phyloP scores from a whole-genome alignment of 202 grass and related monocot genomes.

The Brachypodium distachyon region DNA sequence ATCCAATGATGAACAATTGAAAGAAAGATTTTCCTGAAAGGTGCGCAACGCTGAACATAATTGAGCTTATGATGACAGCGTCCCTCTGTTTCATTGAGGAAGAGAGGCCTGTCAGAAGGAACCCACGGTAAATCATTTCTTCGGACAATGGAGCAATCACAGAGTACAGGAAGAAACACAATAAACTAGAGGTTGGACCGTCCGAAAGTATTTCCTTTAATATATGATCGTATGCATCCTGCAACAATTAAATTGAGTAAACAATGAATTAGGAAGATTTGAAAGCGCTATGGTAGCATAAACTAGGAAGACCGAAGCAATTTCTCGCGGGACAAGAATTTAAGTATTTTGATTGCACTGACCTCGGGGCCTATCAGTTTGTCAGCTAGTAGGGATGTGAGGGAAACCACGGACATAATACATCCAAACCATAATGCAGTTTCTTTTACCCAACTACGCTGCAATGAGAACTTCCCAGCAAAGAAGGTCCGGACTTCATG shows the following conservation, averaged over 20 bases:
- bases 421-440: constrained; percentile 39
- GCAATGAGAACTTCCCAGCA: constrained; percentile 20
- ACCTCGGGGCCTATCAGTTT: constrained; percentile 56
- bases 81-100: constrained; percentile 48
- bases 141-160: constrained; percentile 63
- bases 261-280: background rate
- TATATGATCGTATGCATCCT: constrained; percentile 64
- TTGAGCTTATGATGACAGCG: constrained; percentile 64
- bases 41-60: constrained; percentile 69
- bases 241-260: constrained; percentile 26
- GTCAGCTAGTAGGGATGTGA: constrained; percentile 55
- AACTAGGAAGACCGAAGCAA: background rate
- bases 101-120: constrained; percentile 61
- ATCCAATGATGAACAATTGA: constrained; percentile 65
- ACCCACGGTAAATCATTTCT: constrained; percentile 90
- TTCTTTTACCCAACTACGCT: constrained; percentile 51
- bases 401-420: constrained; percentile 41
- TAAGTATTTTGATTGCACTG: background rate
- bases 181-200: constrained; percentile 25
- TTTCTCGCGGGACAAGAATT: background rate
- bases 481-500: constrained; percentile 39
- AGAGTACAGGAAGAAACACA: constrained; percentile 64
- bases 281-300: background rate
- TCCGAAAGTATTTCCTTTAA: constrained; percentile 58
- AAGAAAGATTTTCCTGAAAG: constrained; percentile 47